A percentile compares a stretch with the other conserved stretches of the same genome.
These are phyloP conservation scores for Xanthoconium separans DNA, from an alignment of 1,284 basidiomycete species.

Conservation along the genomic window DNA sequence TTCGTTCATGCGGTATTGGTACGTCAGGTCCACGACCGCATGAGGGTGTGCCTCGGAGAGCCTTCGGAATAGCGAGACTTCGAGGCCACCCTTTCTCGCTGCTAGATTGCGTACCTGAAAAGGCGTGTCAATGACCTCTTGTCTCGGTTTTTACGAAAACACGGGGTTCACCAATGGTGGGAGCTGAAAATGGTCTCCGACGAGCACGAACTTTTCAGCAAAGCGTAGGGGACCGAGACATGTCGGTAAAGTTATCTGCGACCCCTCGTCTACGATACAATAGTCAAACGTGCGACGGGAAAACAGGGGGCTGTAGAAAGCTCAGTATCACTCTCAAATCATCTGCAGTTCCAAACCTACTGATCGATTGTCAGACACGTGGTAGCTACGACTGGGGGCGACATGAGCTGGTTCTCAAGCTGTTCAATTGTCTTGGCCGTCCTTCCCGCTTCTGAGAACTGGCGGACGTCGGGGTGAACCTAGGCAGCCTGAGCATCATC, in stretches of 20 bases:
- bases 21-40: conserved; percentile 78
- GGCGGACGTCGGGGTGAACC: conserved; percentile 78
- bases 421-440: conserved; percentile 68
- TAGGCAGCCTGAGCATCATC: conserved; percentile 31
- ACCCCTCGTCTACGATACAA: conserved; percentile 98
- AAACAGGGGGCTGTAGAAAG: conserved; percentile 71
- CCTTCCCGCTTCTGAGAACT: conserved; percentile 63
- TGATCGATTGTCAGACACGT: conserved; percentile 94
- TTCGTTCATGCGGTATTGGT: conserved; percentile 96
- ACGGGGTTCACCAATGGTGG: conserved; percentile 74
- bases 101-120: conserved; percentile 76
- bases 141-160: not conserved
- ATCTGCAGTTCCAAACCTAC: conserved; percentile 46
- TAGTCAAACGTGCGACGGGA: conserved; percentile 87
- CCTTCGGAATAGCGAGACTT: conserved; percentile 86
- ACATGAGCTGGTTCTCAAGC: conserved; percentile 77
- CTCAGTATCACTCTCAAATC: not conserved
- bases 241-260: conserved; percentile 95
- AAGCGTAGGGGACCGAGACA: conserved; percentile 92
- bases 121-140: not conserved
- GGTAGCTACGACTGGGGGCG: conserved; percentile 91
- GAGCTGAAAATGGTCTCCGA: conserved; percentile 96
- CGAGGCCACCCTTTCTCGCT: conserved; percentile 84
- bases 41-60: conserved; percentile 85
- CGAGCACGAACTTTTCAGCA: conserved; percentile 89